Evolutionary conservation across 371 early-diverging fungal genomes (phyloP).

Genomic region (Mucor sp.): DNA sequence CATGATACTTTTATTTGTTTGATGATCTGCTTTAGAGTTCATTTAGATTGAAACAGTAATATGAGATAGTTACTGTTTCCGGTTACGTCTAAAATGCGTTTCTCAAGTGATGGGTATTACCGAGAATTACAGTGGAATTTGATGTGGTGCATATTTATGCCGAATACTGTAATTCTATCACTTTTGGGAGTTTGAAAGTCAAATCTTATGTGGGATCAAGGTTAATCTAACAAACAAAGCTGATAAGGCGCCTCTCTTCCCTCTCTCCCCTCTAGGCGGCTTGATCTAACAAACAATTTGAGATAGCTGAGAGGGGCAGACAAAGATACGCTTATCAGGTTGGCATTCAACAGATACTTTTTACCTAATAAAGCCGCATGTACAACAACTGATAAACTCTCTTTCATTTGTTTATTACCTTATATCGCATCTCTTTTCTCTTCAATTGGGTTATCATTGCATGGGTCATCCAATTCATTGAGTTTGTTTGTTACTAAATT

Average conservation of each 20-base stretch:
- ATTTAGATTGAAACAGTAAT: conserved; percentile 2
- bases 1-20: conserved; percentile 1
- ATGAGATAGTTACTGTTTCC: neutral
- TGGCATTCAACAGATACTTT: neutral
- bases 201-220: neutral
- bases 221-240: neutral
- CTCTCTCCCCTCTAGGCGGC: neutral
- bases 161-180: neutral
- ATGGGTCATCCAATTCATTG: neutral
- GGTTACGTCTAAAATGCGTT: neutral
- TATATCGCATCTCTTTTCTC: neutral
- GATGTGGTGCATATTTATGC: neutral
- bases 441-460: neutral
- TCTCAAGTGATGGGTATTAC: neutral
- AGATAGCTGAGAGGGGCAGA: neutral
- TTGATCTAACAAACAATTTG: neutral
- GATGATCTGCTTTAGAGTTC: conserved; percentile 1
- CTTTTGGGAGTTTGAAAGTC: neutral
- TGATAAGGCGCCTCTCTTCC: neutral
- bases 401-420: neutral
- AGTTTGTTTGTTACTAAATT: conserved; percentile 4
- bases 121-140: neutral
- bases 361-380: neutral
- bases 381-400: conserved; percentile 1
- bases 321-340: neutral